Evolutionary conservation across 1,284 basidiomycete genomes (phyloP), one percentile per base, ranked within the genome.

Genomic region (Ustilago xerochloae): DNA sequence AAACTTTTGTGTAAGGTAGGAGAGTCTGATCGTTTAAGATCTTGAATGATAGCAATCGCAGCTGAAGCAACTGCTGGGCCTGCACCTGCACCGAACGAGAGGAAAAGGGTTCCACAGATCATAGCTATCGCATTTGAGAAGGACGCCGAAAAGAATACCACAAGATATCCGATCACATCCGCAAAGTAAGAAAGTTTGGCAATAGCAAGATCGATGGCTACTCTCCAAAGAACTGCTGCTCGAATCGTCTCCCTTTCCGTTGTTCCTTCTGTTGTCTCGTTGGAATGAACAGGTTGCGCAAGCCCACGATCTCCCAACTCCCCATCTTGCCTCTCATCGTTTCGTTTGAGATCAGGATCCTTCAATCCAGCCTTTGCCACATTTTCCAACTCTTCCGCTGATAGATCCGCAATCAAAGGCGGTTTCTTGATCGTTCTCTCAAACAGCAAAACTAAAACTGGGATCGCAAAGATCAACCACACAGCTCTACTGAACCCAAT

Each of bases 31-130:
- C 53, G 51, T 20, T 61, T 54, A 38, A 62, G 63, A 29, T 74
- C 65, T 29, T 68, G 65, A 16, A 74, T 65, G 48, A 69, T 69
- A 29, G 71, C 66, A 20, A 74, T 74, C 15, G 71, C 71, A 15
- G 71, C 71, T 6, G 66, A 69, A 4, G 66, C 60, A 8, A 69
- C 63, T 7, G 66, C 71, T 10, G 71, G 71, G 15, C 66, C 66
- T 3, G 65, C 62, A 3, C 63, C 71, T 7, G 71, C 71, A 13
- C 71, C 71, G 20, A 74, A 69, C 0, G 62, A 65, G 6, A 74
- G 63, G 24, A 65, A 65, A 8, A 69, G 47, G 16, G 71, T 74
- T 10, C 71, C 71, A 20, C 43, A 47, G 33, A 66, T 60, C 66
- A 74, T 69, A 32, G 56, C 49, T 15, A 47, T 55, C 6, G 66